Percentiles rank a stretch among this genome's conserved stretches.
phyloP scores from a whole-genome alignment of 2,329 filamentous ascomycete genomes.

The Fusarium drepaniforme region DNA sequence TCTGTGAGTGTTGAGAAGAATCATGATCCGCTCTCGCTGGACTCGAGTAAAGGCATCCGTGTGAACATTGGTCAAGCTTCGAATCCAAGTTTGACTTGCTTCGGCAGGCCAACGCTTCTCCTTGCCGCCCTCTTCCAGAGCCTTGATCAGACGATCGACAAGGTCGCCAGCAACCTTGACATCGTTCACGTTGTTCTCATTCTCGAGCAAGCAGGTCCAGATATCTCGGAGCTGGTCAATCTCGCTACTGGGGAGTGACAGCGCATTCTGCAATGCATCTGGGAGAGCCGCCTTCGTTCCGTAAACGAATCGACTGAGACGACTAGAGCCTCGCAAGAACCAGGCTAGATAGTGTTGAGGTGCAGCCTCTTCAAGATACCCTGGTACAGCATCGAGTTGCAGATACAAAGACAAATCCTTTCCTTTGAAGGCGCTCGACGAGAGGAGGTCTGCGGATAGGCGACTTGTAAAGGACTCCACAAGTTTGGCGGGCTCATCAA shows the following conservation, averaged over 20 bases:
- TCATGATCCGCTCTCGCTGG: conserved; percentile 59
- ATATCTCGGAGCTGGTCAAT: conserved; percentile 34
- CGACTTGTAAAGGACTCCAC: conserved; percentile 50
- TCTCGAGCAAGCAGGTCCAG: conserved; percentile 50
- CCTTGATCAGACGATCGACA: conserved; percentile 48
- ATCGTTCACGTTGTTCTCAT: conserved; percentile 55
- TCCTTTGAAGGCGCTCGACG: conserved; percentile 38
- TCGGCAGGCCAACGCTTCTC: conserved; percentile 50
- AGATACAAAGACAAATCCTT: conserved; percentile 34
- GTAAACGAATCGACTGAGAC: conserved; percentile 47
- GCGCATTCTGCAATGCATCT: conserved; percentile 39
- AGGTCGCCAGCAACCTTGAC: conserved; percentile 48
- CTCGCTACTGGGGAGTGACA: conserved; percentile 35
- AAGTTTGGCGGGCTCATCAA: conserved; percentile 47
- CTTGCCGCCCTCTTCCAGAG: conserved; percentile 45
- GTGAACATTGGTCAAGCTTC: conserved; percentile 50
- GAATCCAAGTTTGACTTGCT: conserved; percentile 46
- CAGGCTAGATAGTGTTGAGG: conserved; percentile 51
- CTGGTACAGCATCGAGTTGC: conserved; percentile 26
- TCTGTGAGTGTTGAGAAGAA: conserved; percentile 45
- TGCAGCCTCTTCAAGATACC: conserved; percentile 43
- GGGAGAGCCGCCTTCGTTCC: conserved; percentile 41
- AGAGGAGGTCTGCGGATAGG: conserved; percentile 47
- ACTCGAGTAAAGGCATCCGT: conserved; percentile 55
- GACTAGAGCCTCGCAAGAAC: conserved; percentile 49